phyloP scores from a whole-genome alignment of 2,329 filamentous ascomycete genomes.

The Neocucurbitaria cava region DNA sequence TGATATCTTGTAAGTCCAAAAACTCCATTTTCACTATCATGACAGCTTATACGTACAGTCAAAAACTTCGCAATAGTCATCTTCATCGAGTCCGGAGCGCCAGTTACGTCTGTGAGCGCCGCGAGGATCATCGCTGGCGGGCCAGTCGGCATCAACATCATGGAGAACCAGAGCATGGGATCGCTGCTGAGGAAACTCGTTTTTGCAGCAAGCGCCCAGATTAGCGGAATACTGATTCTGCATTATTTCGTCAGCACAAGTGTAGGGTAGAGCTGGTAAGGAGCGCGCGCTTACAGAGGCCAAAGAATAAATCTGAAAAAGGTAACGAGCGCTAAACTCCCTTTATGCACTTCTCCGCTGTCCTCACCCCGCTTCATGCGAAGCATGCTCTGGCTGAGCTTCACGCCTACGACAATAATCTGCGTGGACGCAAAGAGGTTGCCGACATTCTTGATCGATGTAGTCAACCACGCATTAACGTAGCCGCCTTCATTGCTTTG shows the following conservation, averaged over 20 bases:
- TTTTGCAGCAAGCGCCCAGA: constrained; percentile 62
- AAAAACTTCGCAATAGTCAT: constrained; percentile 62
- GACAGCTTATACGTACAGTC: constrained; percentile 45
- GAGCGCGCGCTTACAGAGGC: constrained; percentile 52
- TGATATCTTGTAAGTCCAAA: constrained; percentile 15
- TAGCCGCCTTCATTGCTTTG: constrained; percentile 65
- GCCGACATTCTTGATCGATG: constrained; percentile 67
- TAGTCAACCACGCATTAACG: constrained; percentile 71
- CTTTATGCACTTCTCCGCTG: constrained; percentile 56
- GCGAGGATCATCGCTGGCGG: constrained; percentile 63
- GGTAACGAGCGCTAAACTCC: constrained; percentile 60
- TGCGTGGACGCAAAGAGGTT: constrained; percentile 70
- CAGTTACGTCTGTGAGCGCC: constrained; percentile 59
- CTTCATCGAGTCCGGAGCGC: constrained; percentile 54
- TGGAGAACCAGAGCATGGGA: constrained; percentile 70
- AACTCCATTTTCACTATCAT: neutral
- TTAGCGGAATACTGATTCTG: constrained; percentile 58
- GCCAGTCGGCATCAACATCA: constrained; percentile 67
- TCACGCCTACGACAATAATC: constrained; percentile 71
- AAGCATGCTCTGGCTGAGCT: constrained; percentile 63
- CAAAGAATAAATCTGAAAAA: constrained; percentile 66
- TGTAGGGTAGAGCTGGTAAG: neutral
- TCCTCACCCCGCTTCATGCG: constrained; percentile 54
- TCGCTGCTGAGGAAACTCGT: constrained; percentile 62
- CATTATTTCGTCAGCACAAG: constrained; percentile 5